Conservation (phyloP, 208 protist species). For the Tritrichomonas musculus region DNA sequence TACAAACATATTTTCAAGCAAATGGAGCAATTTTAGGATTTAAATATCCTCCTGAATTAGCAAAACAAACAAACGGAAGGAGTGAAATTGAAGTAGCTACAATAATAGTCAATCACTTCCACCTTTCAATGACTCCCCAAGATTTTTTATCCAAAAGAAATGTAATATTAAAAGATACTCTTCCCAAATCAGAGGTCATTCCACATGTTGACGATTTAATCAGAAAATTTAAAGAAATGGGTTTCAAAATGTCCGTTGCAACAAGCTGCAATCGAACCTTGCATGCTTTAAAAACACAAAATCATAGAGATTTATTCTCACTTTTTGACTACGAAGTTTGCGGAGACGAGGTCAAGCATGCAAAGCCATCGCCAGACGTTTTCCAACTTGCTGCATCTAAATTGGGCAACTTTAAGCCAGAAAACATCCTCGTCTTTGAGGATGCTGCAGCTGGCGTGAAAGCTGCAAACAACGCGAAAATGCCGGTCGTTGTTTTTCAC, state of each 20-base stretch:
- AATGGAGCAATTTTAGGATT: not conserved
- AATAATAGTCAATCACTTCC: not conserved
- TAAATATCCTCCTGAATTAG: not conserved
- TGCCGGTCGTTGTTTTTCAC: not conserved
- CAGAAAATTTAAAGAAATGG: not conserved
- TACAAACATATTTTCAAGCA: not conserved
- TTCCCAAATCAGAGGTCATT: not conserved
- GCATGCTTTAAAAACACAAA: not conserved
- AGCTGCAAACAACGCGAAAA: not conserved
- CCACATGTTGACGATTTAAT: not conserved
- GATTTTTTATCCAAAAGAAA: not conserved
- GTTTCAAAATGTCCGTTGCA: not conserved
- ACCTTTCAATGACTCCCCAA: not conserved
- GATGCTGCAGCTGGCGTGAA: not conserved
- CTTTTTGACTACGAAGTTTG: not conserved
- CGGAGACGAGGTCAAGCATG: not conserved
- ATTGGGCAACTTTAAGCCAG: not conserved
- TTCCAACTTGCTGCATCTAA: not conserved
- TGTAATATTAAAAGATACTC: not conserved
- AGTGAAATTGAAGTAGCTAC: not conserved
- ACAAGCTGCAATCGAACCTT: not conserved
- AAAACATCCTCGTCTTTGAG: not conserved
- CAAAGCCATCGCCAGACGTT: not conserved
- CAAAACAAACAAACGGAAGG: not conserved
- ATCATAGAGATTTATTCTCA: not conserved